Evolutionary conservation across 2,329 filamentous ascomycete species (phyloP), one percentile per base, ranked within the genome.

Genomic region (Neofusicoccum parvum): DNA sequence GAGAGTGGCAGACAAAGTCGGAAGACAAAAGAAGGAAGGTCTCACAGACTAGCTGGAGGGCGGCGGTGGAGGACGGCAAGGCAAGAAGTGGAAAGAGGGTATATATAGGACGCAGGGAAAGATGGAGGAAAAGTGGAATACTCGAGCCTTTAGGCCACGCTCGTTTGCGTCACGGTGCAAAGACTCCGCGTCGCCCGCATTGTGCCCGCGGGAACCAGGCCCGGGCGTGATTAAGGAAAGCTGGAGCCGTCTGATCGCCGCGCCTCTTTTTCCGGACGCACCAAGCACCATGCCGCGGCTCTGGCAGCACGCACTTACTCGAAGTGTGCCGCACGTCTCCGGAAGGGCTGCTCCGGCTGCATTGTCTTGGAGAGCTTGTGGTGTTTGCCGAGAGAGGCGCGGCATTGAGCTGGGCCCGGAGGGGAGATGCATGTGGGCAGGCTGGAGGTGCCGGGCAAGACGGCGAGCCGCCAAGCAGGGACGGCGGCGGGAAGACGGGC

Each of bases 141-240:
- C 36, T n/a, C 4, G 5, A 17, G 7, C 39, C 2, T 46, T 56
- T 34, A 17, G 9, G 27, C 27, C 32, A 6, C 2, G 6, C 11
- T 59, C 41, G 3, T 59, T 60, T 60, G 56, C 56, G 56, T 60
- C 56, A 60, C 56, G 56, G 56, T 20, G 23, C 17, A 60, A 36
- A 36, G 32, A 48, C 17, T 60, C 56, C 56, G 56, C 20, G 23
- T 46, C 43, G 56, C 20, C 41, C 45, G 56, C 32, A 48, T 48
- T 37, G 43, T 23, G 14, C 7, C 27, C 48, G 43, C 56, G 56
- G 56, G 32, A 48, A 14, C 10, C 56, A 60, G 56, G 56, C 27
- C 56, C 56, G 56, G 54, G 41, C 50, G 43, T 60, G 32, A 48
- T 60, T 48, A 60, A 48, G 56, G 43, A 60, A 60, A 39, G 48